Evolutionary conservation across 768 basidiomycete genomes (phyloP), one percentile per base, ranked within the genome.

Genomic region (Cystobasidium tubakii): DNA sequence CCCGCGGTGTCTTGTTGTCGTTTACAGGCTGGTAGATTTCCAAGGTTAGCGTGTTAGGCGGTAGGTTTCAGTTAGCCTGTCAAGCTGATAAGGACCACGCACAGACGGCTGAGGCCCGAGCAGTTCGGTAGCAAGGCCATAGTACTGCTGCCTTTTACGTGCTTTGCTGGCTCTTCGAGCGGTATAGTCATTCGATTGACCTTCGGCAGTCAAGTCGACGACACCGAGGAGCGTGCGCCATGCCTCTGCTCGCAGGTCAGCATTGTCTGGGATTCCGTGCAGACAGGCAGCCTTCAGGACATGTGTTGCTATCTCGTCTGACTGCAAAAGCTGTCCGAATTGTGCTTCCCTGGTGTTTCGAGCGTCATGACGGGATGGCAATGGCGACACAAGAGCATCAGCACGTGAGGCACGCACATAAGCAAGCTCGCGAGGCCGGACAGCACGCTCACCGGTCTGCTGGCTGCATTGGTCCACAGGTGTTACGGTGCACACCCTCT

Each of bases 211-310:
- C 69, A 33, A 44, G 33, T 71, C 54, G 12, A 71, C 53, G 33
- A 55, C 55, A n/a, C 69, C 69, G 23, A 71, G 69, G 10, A 71
- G 69, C 13, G 53, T 34, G n/a, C 69, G 69, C 69, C 69, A 71
- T 25, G 44, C 29, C 27, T 71, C 69, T 60, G 69, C 36, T 34
- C 69, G 69, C 53, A 71, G 69, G 29, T 60, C 57, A 12, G 57
- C 57, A 42, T 71, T 71, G 27, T 71, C 69, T n/a, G 69, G 69
- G 3, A 71, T 55, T 25, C 69, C 69, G 54, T 60, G 69, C 50
- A 71, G 55, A 42, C 69, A 71, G 1, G 69, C 69, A 31, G 53
- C 33, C 42, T 71, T 71, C 46, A 71, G 69, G 31, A 55, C 69
- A 62, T 71, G 55, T 17, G 31, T 31, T 9, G 53, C 55, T 4